phyloP scores from a whole-genome alignment of 805 yeast genomes.

The Cephaloascus fragrans region DNA sequence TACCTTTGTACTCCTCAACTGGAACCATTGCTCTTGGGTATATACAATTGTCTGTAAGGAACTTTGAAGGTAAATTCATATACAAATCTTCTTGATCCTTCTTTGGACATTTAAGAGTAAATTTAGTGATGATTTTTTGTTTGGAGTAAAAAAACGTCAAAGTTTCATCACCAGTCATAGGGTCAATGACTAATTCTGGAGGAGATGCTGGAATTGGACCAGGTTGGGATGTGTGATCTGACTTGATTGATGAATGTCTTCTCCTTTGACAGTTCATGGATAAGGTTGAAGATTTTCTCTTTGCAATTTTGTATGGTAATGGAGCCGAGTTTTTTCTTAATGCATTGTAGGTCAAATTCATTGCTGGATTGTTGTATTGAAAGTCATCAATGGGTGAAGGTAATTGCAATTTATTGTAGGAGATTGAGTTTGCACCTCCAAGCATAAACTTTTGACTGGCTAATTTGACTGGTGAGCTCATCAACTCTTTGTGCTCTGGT shows the following conservation, averaged over 20 bases:
- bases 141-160: slow-evolving; percentile 18
- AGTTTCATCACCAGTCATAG: slow-evolving; percentile 15
- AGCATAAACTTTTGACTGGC: not conserved
- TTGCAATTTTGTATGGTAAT: not conserved
- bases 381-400: not conserved
- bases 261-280: not conserved
- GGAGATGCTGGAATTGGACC: slow-evolving; percentile 18
- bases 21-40: slow-evolving; percentile 39
- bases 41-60: slow-evolving; percentile 30
- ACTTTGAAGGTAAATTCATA: slow-evolving; percentile 7
- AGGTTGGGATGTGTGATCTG: slow-evolving; percentile 7
- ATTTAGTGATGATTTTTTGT: slow-evolving; percentile 14
- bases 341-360: not conserved
- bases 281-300: not conserved
- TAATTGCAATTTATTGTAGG: not conserved
- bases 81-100: not conserved
- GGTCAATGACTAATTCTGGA: slow-evolving; percentile 12
- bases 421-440: not conserved
- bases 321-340: not conserved
- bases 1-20: slow-evolving; percentile 29
- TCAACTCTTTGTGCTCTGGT: not conserved
- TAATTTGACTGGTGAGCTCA: not conserved
- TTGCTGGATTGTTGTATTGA: not conserved
- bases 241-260: not conserved
- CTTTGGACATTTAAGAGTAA: slow-evolving; percentile 12